Evolutionary conservation across 306 rosid genomes (phyloP).

Genomic region (Cercis canadensis): DNA sequence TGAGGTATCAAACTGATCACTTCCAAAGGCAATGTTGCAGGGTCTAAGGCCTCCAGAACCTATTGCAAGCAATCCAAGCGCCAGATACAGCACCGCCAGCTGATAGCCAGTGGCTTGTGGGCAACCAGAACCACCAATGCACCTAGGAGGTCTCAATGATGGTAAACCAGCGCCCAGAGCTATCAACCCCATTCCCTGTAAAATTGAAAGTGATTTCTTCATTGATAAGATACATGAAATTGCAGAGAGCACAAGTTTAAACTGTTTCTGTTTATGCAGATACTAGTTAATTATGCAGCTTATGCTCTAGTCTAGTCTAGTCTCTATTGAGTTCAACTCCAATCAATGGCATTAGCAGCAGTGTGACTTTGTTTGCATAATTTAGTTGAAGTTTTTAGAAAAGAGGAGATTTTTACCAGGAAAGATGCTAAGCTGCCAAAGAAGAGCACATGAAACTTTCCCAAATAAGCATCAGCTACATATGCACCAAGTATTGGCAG

Average conservation of each 20-base stretch:
- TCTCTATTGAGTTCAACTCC: no score
- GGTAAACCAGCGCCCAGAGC: conserved; percentile 53
- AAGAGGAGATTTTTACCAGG: conserved; percentile 39
- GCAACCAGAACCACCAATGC: conserved; percentile 44
- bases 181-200: conserved; percentile 60
- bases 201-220: conserved; percentile 18
- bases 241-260: no score
- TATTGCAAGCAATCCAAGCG: conserved; percentile 50
- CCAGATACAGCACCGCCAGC: conserved; percentile 46
- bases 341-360: neutral
- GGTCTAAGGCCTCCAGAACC: conserved; percentile 71
- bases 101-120: conserved; percentile 42
- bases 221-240: neutral
- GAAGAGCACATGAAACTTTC: conserved; percentile 57
- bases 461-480: conserved; percentile 57
- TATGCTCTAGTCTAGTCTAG: no score
- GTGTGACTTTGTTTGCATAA: neutral
- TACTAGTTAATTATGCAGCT: neutral
- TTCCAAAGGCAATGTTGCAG: conserved; percentile 80
- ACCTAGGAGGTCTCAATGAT: conserved; percentile 51
- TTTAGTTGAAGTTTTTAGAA: neutral
- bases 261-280: neutral
- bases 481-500: conserved; percentile 63
- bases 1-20: conserved; percentile 62
- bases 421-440: conserved; percentile 53